phyloP scores from a whole-genome alignment of 169 alveolate genomes.

The Miamiensis avidus region DNA sequence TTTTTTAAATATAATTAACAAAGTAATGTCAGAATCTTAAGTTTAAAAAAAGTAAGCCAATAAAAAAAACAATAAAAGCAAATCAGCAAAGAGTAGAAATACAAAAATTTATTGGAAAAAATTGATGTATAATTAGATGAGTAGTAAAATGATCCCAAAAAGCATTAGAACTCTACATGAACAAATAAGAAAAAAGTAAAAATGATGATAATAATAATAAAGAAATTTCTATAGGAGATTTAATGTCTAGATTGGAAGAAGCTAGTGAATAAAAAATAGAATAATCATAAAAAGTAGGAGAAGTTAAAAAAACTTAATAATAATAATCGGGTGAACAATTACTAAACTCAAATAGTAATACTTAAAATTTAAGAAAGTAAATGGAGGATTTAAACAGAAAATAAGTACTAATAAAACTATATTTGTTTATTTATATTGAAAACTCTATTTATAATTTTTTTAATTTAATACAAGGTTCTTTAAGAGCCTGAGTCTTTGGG shows the following conservation, averaged over 20 bases:
- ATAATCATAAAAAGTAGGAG: background rate
- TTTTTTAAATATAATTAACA: too few species aligned
- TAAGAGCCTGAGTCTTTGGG: constrained; percentile 40
- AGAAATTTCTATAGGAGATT: background rate
- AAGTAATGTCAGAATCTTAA: too few species aligned
- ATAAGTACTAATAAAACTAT: background rate
- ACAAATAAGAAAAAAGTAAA: background rate
- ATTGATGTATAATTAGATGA: too few species aligned
- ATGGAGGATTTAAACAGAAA: constrained; percentile 21
- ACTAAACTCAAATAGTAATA: background rate
- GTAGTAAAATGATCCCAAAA: background rate
- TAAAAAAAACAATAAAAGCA: background rate
- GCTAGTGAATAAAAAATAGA: background rate
- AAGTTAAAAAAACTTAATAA: too few species aligned
- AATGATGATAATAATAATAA: background rate
- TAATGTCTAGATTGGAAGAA: background rate
- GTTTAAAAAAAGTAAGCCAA: too few species aligned
- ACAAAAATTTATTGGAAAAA: too few species aligned
- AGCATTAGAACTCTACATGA: background rate
- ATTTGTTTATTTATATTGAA: background rate
- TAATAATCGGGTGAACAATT: background rate
- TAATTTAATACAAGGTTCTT: background rate
- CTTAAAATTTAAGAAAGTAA: constrained; percentile 19
- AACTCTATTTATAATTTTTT: background rate
- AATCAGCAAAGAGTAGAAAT: background rate